These are phyloP conservation scores for Digitaria exilis DNA, from an alignment of 202 grass and related monocot species.

Conservation along the genomic window DNA sequence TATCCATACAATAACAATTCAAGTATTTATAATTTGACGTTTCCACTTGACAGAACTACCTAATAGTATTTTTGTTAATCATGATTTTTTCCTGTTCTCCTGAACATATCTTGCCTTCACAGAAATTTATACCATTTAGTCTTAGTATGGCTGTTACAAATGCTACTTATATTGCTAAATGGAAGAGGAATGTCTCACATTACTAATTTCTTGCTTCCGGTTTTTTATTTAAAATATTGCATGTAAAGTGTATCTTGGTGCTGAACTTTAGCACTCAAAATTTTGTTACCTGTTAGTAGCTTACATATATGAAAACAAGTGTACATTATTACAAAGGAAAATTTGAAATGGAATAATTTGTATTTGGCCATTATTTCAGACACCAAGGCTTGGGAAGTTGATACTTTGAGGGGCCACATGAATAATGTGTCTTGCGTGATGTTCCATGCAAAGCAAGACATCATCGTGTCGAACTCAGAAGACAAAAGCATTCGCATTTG, in stretches of 20 bases:
- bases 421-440: conserved; percentile 96
- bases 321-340: neutral
- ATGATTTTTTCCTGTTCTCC: neutral
- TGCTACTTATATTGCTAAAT: too few relatives aligned
- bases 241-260: neutral
- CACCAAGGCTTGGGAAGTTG: conserved; percentile 99
- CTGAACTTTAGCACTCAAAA: neutral
- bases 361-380: conserved; percentile 54
- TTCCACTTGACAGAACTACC: neutral
- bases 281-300: neutral
- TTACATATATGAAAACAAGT: neutral
- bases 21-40: too few relatives aligned
- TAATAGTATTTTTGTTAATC: neutral
- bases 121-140: neutral
- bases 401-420: conserved; percentile 96
- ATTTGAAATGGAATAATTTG: conserved; percentile 8
- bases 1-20: too few relatives aligned
- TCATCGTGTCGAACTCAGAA: conserved; percentile 95
- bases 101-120: conserved; percentile 14
- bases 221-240: conserved; percentile 6
- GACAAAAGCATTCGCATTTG: conserved; percentile 96
- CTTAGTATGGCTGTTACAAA: neutral
- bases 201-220: neutral
- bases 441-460: conserved; percentile 93
- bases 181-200: neutral